Percentiles rank a stretch among this genome's conserved stretches.
phyloP scores from a whole-genome alignment of 768 basidiomycete species.

The Pulveroboletus sp. region DNA sequence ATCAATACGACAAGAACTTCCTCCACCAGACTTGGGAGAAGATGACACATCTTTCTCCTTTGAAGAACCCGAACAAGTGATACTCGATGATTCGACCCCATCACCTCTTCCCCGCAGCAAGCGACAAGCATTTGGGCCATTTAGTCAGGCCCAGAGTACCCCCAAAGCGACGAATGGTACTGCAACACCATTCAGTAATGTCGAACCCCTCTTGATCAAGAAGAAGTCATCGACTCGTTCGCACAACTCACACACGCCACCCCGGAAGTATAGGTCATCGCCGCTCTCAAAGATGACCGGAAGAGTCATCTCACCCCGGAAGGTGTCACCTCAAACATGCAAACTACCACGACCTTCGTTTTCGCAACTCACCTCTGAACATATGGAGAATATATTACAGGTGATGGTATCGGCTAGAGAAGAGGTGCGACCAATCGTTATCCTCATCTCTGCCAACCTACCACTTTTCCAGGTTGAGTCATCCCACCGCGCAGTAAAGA shows the following conservation, averaged over 20 bases:
- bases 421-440: slow-evolving; percentile 44
- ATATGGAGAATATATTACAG: slow-evolving; percentile 44
- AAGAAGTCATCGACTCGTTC: slow-evolving; percentile 70
- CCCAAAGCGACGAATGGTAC: slow-evolving; percentile 40
- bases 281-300: slow-evolving; percentile 47
- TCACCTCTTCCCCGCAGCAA: slow-evolving; percentile 67
- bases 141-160: slow-evolving; percentile 49
- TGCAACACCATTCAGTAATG: slow-evolving; percentile 38
- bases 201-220: slow-evolving; percentile 82
- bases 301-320: slow-evolving; percentile 46
- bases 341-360: slow-evolving; percentile 29
- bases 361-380: slow-evolving; percentile 32
- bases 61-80: slow-evolving; percentile 24
- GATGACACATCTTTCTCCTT: slow-evolving; percentile 37
- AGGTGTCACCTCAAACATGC: slow-evolving; percentile 50
- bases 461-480: slow-evolving; percentile 54
- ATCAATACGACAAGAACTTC: slow-evolving; percentile 29
- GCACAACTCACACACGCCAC: slow-evolving; percentile 36
- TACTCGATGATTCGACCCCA: slow-evolving; percentile 30
- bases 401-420: slow-evolving; percentile 54
- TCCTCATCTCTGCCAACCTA: background rate
- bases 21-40: slow-evolving; percentile 44
- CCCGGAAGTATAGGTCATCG: slow-evolving; percentile 42
- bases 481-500: slow-evolving; percentile 67
- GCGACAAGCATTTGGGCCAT: slow-evolving; percentile 60